Base-by-base conservation (phyloP, 352 stramenopile species). In the Globisporangium polare region DNA sequence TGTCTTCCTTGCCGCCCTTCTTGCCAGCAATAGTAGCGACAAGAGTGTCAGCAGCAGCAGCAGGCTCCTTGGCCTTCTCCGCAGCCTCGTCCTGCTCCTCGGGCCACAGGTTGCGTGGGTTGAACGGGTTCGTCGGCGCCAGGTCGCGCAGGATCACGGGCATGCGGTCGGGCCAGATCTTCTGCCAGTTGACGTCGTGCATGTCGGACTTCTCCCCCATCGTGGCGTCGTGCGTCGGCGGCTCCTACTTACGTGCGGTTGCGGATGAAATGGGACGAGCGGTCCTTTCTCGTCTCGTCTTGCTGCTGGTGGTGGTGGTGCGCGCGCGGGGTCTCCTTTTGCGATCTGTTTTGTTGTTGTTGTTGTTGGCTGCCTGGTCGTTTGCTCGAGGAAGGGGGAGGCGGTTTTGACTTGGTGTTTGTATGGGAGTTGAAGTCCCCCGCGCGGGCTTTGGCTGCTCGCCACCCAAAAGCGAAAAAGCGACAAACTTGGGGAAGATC, bases 111-210 rank as follows among this genome's bases (percentile, higher is more conserved):
- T 93, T 92, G 47, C 82, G 85, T 43, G 86, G 86, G 72, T 94
- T 93, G 73, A 94, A 94, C 27, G 86, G 83, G 62, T 94, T 94
- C 35, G 79, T 90, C 12, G 86, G 86, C 60, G 86, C 86, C 58
- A 94, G 60, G 50, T 94, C 83, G 29, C 86, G 86, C 60, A 95
- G 72, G 60, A 95, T 95, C 72, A 95, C 83, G 41, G 86, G 86
- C 78, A 95, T 95, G 62, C 86, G 83, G 71, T 95, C 82, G 12
- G 86, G 86, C 79, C 85, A 95, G 47, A 95, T 72, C 71, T 95
- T 95, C 70, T 95, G 84, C 86, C 86, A 95, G 73, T 92, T 92
- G 33, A 95, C 86, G 63, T 93, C 86, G 70, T 82, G 80, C 77
- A 95, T 84, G 27, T 84, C 79, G 54, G 82, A 85, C 69, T 91